Percentiles rank a stretch among this genome's conserved stretches.
Evolutionary conservation across 2,329 filamentous ascomycete genomes (phyloP).

Genomic region (Colletotrichum sp.): DNA sequence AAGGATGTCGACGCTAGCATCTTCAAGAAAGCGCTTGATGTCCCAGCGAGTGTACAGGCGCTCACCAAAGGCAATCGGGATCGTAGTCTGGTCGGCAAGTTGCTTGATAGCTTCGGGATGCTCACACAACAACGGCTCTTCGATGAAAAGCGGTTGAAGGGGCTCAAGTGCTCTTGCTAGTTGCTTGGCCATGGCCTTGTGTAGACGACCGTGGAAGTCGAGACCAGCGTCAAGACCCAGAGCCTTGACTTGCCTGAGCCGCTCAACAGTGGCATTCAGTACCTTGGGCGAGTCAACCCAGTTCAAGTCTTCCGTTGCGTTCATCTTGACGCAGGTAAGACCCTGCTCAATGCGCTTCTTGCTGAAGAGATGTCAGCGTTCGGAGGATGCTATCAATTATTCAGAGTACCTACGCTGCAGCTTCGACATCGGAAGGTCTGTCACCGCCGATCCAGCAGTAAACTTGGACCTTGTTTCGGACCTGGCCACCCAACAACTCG

Average conservation of each 20-base stretch:
- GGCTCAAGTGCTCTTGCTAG: constrained; percentile 67
- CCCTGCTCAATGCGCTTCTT: constrained; percentile 59
- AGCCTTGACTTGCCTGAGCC: constrained; percentile 66
- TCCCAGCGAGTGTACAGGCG: constrained; percentile 71
- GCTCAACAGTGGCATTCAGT: constrained; percentile 62
- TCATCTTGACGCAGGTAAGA: constrained; percentile 70
- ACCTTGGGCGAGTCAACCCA: constrained; percentile 69
- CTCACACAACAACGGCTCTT: constrained; percentile 70
- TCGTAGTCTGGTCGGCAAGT: constrained; percentile 57
- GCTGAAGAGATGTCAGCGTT: constrained; percentile 28
- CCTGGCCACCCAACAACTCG: constrained; percentile 70
- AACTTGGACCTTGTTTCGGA: constrained; percentile 67
- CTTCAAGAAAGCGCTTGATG: constrained; percentile 66
- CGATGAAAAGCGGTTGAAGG: constrained; percentile 68
- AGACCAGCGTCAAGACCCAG: constrained; percentile 70
- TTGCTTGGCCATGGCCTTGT: constrained; percentile 75
- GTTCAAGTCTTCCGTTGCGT: constrained; percentile 70
- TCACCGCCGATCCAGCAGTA: constrained; percentile 76
- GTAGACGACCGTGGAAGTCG: constrained; percentile 73
- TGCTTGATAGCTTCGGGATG: constrained; percentile 64
- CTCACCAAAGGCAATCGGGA: constrained; percentile 70
- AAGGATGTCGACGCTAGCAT: constrained; percentile 66
- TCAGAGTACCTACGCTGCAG: constrained; percentile 51
- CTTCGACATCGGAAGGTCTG: constrained; percentile 65
- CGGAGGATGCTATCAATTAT: background rate